Conservation (phyloP, 176 grass and related monocot species). For the Phragmites australis region DNA sequence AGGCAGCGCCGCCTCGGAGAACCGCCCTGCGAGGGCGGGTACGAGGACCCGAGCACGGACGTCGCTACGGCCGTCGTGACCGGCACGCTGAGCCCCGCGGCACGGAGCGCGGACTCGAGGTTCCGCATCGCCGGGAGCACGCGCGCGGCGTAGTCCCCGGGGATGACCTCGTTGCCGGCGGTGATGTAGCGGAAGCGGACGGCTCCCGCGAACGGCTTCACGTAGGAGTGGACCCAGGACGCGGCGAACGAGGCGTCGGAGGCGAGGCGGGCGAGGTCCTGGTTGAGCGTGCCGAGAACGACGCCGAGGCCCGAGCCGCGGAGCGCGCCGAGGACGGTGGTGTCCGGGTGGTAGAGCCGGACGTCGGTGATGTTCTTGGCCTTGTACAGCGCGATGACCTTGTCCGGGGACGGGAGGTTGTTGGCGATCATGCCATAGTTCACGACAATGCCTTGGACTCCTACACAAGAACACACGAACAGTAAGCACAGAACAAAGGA, state of each 20-base stretch:
- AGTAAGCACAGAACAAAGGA: neutral
- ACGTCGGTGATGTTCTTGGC: constrained; percentile 55
- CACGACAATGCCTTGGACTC: constrained; percentile 66
- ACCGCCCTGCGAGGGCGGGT: constrained; percentile 66
- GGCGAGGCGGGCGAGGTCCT: constrained; percentile 65
- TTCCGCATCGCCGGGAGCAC: constrained; percentile 79
- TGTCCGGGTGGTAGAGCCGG: constrained; percentile 77
- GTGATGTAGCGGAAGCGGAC: constrained; percentile 75
- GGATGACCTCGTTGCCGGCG: constrained; percentile 84
- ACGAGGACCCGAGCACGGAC: constrained; percentile 53
- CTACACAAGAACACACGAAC: constrained; percentile 27
- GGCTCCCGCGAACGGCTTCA: constrained; percentile 63
- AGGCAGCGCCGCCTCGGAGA: constrained; percentile 51
- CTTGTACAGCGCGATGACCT: constrained; percentile 68
- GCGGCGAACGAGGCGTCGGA: constrained; percentile 54
- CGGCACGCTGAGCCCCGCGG: constrained; percentile 45
- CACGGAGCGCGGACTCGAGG: constrained; percentile 56
- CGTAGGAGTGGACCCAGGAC: constrained; percentile 71
- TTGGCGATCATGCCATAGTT: constrained; percentile 78
- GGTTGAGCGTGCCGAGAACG: constrained; percentile 79
- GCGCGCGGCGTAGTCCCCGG: constrained; percentile 43
- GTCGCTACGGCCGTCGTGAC: constrained; percentile 74
- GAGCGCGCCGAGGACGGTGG: constrained; percentile 58
- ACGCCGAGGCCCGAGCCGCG: constrained; percentile 61
- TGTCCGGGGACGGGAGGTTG: constrained; percentile 76